These are phyloP conservation scores for Fusarium sp. DNA, from an alignment of 2,329 filamentous ascomycete genomes.

Conservation along the genomic window DNA sequence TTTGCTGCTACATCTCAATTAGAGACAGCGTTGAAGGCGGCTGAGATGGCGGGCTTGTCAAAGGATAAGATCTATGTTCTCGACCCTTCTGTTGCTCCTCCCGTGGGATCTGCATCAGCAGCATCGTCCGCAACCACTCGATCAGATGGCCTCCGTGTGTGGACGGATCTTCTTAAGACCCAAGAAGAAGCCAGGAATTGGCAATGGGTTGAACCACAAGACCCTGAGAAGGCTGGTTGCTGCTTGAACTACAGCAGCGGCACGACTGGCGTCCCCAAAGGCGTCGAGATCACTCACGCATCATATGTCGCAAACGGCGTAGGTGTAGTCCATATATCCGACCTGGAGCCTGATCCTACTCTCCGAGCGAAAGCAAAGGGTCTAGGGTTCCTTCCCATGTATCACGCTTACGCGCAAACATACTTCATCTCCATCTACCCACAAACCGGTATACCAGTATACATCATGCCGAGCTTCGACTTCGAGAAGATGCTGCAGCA, in stretches of 20 bases:
- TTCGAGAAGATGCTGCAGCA: slow-evolving; percentile 78
- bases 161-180: slow-evolving; percentile 69
- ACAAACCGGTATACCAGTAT: slow-evolving; percentile 71
- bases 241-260: slow-evolving; percentile 84
- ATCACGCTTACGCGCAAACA: slow-evolving; percentile 80
- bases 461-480: slow-evolving; percentile 83
- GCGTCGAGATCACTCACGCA: slow-evolving; percentile 81
- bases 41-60: slow-evolving; percentile 67
- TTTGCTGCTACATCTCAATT: slow-evolving; percentile 71
- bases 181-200: slow-evolving; percentile 61
- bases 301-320: slow-evolving; percentile 79
- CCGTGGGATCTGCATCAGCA: background rate
- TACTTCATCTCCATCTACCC: slow-evolving; percentile 73
- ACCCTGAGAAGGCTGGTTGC: slow-evolving; percentile 67
- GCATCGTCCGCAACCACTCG: slow-evolving; percentile 49
- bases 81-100: slow-evolving; percentile 61
- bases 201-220: slow-evolving; percentile 70
- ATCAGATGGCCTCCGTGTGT: slow-evolving; percentile 59
- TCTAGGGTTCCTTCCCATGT: slow-evolving; percentile 81
- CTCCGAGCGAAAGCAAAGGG: slow-evolving; percentile 55
- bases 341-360: slow-evolving; percentile 62
- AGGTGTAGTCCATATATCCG: slow-evolving; percentile 62
- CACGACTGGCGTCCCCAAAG: slow-evolving; percentile 85
- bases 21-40: slow-evolving; percentile 76
- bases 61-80: slow-evolving; percentile 75